Evolutionary conservation across 1,284 basidiomycete genomes (phyloP).

Genomic region (Austroboletus niveus): DNA sequence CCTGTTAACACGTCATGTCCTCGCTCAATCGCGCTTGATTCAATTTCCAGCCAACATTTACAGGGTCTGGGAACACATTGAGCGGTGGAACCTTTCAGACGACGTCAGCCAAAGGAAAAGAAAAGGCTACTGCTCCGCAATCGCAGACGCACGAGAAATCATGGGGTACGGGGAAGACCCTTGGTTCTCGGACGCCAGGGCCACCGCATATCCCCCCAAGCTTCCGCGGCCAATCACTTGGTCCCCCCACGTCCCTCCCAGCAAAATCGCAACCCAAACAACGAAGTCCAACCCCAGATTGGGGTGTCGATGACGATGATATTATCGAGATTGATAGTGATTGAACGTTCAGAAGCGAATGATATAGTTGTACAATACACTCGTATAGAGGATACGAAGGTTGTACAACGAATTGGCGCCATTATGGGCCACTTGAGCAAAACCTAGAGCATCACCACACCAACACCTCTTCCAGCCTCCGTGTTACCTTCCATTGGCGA

Average conservation of each 20-base stretch:
- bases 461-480: slow-evolving; percentile 67
- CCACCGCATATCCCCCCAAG: slow-evolving; percentile 36
- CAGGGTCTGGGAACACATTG: slow-evolving; percentile 52
- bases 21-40: background rate
- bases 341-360: slow-evolving; percentile 26
- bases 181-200: slow-evolving; percentile 44
- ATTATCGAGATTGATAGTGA: slow-evolving; percentile 77
- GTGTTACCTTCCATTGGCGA: slow-evolving; percentile 66
- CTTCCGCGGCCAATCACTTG: slow-evolving; percentile 39
- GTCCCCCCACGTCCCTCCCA: slow-evolving; percentile 49
- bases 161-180: slow-evolving; percentile 61
- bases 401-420: background rate
- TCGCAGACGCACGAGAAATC: slow-evolving; percentile 29
- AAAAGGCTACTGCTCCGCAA: slow-evolving; percentile 39
- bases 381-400: slow-evolving; percentile 7
- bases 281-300: slow-evolving; percentile 71
- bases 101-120: slow-evolving; percentile 49
- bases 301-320: slow-evolving; percentile 75
- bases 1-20: background rate
- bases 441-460: slow-evolving; percentile 75
- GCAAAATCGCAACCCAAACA: slow-evolving; percentile 32
- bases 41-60: slow-evolving; percentile 39
- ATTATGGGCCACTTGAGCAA: background rate
- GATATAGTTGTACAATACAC: slow-evolving; percentile 8
- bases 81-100: slow-evolving; percentile 42